Conservation (phyloP, 2,329 filamentous ascomycete genomes). For the Pleurostoma richardsiae region DNA sequence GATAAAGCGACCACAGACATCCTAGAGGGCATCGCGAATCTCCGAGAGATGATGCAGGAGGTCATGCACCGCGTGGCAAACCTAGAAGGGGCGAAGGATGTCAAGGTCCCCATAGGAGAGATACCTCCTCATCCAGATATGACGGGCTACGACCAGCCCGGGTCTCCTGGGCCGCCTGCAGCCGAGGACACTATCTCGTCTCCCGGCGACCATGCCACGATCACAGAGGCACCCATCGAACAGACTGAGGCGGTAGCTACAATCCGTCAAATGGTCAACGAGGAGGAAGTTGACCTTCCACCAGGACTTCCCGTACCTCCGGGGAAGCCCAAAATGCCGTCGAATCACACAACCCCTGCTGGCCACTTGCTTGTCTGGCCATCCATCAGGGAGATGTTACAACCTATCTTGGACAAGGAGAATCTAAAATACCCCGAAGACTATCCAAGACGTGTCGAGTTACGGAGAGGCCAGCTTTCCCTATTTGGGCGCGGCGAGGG, state of each 20-base stretch:
- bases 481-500: slow-evolving; percentile 79
- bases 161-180: too few relatives aligned
- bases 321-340: slow-evolving; percentile 67
- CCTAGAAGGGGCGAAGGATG: too few relatives aligned
- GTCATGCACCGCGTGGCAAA: too few relatives aligned
- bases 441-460: slow-evolving; percentile 74
- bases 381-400: slow-evolving; percentile 61
- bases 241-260: too few relatives aligned
- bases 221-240: too few relatives aligned
- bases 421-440: slow-evolving; percentile 55
- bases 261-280: slow-evolving; percentile 22
- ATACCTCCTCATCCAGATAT: too few relatives aligned
- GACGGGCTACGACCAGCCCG: too few relatives aligned
- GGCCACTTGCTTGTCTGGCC: slow-evolving; percentile 74
- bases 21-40: slow-evolving; percentile 43
- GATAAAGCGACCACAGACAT: slow-evolving; percentile 59
- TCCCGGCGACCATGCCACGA: too few relatives aligned
- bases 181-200: too few relatives aligned
- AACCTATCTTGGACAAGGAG: slow-evolving; percentile 37
- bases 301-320: slow-evolving; percentile 35
- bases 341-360: slow-evolving; percentile 86
- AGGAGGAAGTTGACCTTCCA: slow-evolving; percentile 20
- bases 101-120: too few relatives aligned
- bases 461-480: slow-evolving; percentile 66
- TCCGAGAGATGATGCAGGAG: too few relatives aligned